These are phyloP conservation scores for Lactifluus hygrophoroides DNA, from an alignment of 768 basidiomycete species.

Conservation along the genomic window DNA sequence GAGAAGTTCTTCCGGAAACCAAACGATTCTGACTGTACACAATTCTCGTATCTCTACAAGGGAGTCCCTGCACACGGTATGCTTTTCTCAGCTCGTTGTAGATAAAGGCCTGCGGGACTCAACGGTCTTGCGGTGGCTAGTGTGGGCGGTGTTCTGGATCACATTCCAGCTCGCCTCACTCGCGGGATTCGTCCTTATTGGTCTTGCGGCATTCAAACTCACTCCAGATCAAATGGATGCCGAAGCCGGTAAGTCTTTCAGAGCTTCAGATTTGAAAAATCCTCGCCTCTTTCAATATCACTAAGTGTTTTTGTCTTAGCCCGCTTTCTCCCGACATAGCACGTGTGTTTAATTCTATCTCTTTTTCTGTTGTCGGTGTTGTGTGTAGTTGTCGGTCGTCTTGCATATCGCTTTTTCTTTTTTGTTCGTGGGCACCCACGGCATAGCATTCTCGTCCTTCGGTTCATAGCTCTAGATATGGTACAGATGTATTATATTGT, in stretches of 20 bases:
- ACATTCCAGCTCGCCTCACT: conserved; percentile 67
- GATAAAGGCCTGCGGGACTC: not conserved
- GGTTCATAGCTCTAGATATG: not conserved
- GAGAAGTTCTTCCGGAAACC: conserved; percentile 92
- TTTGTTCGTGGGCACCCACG: not conserved
- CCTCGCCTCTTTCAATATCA: not conserved
- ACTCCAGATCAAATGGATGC: conserved; percentile 52
- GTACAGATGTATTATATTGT: not conserved
- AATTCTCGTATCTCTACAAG: conserved; percentile 73
- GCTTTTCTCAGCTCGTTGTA: conserved; percentile 21
- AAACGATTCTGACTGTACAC: conserved; percentile 89
- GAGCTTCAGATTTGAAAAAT: no score
- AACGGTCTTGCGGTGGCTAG: conserved; percentile 30
- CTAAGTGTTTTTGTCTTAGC: not conserved
- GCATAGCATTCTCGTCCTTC: not conserved
- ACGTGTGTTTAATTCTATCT: not conserved
- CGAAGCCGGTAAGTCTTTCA: conserved; percentile 56
- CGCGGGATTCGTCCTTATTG: conserved; percentile 70
- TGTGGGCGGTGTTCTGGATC: conserved; percentile 85
- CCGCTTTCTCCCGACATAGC: conserved; percentile 7
- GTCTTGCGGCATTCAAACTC: conserved; percentile 69
- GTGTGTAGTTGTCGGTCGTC: not conserved
- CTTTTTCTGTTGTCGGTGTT: not conserved
- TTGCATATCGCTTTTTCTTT: not conserved
- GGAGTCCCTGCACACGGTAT: conserved; percentile 62